A percentile compares a stretch with the other conserved stretches of the same genome.
Conservation (phyloP, 352 stramenopile species). For the Globisporangium lucens region DNA sequence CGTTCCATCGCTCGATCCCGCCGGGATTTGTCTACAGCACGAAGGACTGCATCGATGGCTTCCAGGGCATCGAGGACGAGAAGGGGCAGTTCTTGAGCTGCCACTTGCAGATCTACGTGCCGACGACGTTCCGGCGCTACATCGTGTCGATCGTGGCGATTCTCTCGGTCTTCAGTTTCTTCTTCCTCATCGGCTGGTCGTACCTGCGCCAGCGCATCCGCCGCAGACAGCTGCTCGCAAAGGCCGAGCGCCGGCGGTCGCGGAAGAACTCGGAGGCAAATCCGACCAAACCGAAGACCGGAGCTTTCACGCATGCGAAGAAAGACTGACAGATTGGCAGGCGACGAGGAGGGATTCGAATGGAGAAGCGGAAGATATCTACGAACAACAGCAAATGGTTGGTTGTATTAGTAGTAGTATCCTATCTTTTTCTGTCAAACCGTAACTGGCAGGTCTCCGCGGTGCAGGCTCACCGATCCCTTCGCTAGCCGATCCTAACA, state of each 20-base stretch:
- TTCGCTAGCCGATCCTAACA: too few species aligned
- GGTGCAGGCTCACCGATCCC: too few species aligned
- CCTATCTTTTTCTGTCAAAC: background rate
- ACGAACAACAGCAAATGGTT: background rate
- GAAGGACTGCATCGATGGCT: slow-evolving; percentile 89
- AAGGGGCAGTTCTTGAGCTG: slow-evolving; percentile 91
- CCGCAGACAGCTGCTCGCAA: slow-evolving; percentile 77
- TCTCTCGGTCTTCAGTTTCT: slow-evolving; percentile 58
- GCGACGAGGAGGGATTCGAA: background rate
- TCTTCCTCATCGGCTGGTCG: slow-evolving; percentile 80
- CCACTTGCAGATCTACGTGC: slow-evolving; percentile 95
- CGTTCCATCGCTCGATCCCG: slow-evolving; percentile 66
- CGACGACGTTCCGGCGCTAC: slow-evolving; percentile 80
- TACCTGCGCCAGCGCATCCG: slow-evolving; percentile 84
- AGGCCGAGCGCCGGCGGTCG: slow-evolving; percentile 88
- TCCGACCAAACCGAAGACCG: slow-evolving; percentile 36
- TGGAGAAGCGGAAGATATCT: background rate
- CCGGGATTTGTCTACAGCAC: slow-evolving; percentile 92
- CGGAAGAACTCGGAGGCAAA: slow-evolving; percentile 69
- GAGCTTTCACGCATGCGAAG: slow-evolving; percentile 62
- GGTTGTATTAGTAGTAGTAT: slow-evolving; percentile 9
- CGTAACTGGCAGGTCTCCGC: too few species aligned
- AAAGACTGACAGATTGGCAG: slow-evolving; percentile 26
- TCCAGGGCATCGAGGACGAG: slow-evolving; percentile 90
- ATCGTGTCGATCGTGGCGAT: slow-evolving; percentile 74